Percentiles rank a stretch among this genome's conserved stretches.
Evolutionary conservation across 805 yeast genomes (phyloP).

Genomic region (Ogataea neopini): DNA sequence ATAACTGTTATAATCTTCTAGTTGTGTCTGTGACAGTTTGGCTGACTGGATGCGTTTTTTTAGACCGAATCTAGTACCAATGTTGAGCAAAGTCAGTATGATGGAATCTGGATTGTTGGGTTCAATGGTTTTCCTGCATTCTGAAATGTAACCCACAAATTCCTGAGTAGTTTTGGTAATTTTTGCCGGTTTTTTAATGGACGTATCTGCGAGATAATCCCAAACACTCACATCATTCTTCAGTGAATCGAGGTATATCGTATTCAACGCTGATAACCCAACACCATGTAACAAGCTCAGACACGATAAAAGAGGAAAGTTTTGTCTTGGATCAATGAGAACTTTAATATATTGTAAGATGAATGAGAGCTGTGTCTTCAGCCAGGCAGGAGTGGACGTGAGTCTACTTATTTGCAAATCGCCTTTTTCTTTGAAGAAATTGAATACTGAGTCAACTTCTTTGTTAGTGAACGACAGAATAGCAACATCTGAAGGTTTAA

Average conservation of each 20-base stretch:
- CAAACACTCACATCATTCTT: slow-evolving; percentile 26
- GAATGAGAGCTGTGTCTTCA: slow-evolving; percentile 42
- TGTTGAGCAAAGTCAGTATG: slow-evolving; percentile 34
- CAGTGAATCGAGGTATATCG: slow-evolving; percentile 19
- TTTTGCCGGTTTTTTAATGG: slow-evolving; percentile 12
- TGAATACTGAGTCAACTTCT: slow-evolving; percentile 43
- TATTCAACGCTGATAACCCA: slow-evolving; percentile 23
- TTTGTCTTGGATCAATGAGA: slow-evolving; percentile 33
- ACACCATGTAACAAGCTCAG: slow-evolving; percentile 25
- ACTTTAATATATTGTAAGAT: slow-evolving; percentile 53
- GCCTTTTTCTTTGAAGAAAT: slow-evolving; percentile 41
- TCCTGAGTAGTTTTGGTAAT: slow-evolving; percentile 9
- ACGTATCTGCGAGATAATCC: slow-evolving; percentile 21
- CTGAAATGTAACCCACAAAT: slow-evolving; percentile 15
- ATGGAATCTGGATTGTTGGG: slow-evolving; percentile 39
- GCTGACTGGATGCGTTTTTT: slow-evolving; percentile 29
- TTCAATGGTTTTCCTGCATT: slow-evolving; percentile 28
- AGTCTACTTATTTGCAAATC: slow-evolving; percentile 43
- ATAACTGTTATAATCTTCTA: slow-evolving; percentile 31
- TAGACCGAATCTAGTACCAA: slow-evolving; percentile 39
- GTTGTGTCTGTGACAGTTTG: slow-evolving; percentile 20
- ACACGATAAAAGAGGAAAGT: slow-evolving; percentile 30
- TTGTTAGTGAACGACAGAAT: slow-evolving; percentile 54
- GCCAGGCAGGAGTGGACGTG: slow-evolving; percentile 53
- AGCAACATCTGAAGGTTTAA: slow-evolving; percentile 51